Evolutionary conservation across 106 monocot genomes (phyloP).

Genomic region (Agapanthus africanus): DNA sequence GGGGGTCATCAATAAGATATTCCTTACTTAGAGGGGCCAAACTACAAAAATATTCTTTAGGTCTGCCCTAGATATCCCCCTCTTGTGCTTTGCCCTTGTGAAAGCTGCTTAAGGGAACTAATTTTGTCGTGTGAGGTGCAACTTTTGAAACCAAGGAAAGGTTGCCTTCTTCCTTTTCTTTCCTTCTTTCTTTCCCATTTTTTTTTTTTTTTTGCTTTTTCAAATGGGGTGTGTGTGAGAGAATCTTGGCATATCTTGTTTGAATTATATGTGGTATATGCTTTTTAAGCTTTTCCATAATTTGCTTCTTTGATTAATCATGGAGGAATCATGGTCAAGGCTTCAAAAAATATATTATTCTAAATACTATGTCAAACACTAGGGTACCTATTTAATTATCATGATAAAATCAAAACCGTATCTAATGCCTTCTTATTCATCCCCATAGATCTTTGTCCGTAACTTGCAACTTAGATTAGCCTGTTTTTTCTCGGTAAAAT

Average conservation of each 20-base stretch:
- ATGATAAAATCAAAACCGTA: no score
- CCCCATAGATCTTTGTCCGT: no score
- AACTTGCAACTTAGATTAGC: no score
- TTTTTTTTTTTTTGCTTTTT: slow-evolving; percentile 10
- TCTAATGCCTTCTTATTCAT: no score
- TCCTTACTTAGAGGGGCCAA: slow-evolving; percentile 52
- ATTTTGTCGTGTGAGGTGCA: slow-evolving; percentile 7
- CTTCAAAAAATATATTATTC: neutral
- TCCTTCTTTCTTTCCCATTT: no score
- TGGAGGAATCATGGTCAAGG: slow-evolving; percentile 26
- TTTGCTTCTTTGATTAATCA: slow-evolving; percentile 40
- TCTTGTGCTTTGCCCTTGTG: slow-evolving; percentile 14
- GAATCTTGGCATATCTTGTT: slow-evolving; percentile 65
- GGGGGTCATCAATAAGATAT: slow-evolving; percentile 34
- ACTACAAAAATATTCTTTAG: slow-evolving; percentile 17
- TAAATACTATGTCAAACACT: slow-evolving; percentile 9
- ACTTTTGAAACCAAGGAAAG: slow-evolving; percentile 55
- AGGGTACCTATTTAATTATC: neutral
- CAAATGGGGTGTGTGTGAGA: slow-evolving; percentile 10
- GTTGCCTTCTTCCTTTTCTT: slow-evolving; percentile 10
- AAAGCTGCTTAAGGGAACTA: slow-evolving; percentile 15
- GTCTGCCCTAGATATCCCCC: slow-evolving; percentile 6
- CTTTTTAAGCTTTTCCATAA: slow-evolving; percentile 26
- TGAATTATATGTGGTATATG: slow-evolving; percentile 60
- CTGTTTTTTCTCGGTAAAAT: no score